These are phyloP conservation scores for Trametes pubescens DNA, from an alignment of 1,284 basidiomycete genomes.

Conservation along the genomic window DNA sequence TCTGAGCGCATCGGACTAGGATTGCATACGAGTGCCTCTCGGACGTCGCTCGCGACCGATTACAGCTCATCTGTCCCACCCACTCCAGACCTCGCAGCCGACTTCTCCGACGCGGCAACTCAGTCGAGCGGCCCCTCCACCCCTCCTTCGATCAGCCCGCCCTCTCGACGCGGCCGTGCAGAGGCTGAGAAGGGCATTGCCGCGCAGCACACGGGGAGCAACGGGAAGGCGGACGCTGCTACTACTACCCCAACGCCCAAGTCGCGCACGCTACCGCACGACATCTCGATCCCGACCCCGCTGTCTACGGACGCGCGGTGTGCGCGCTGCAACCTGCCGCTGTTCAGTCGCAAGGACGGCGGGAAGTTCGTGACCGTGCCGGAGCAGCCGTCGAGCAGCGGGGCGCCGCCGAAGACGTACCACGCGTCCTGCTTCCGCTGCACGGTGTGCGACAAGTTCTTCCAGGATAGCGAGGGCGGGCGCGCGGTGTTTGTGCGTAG, in stretches of 20 bases:
- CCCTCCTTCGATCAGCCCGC: conserved; percentile 53
- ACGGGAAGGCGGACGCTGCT: conserved; percentile 22
- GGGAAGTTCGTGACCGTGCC: conserved; percentile 76
- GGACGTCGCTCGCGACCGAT: conserved; percentile 35
- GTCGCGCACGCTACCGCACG: conserved; percentile 32
- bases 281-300: conserved; percentile 36
- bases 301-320: conserved; percentile 48
- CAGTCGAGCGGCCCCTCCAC: conserved; percentile 65
- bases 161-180: conserved; percentile 29
- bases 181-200: conserved; percentile 19
- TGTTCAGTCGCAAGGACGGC: conserved; percentile 63
- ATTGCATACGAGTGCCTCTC: conserved; percentile 29
- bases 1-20: conserved; percentile 27
- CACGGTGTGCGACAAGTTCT: conserved; percentile 65
- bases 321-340: conserved; percentile 61
- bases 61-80: conserved; percentile 48
- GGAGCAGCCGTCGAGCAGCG: conserved; percentile 52
- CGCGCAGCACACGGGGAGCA: conserved; percentile 16
- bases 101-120: conserved; percentile 64
- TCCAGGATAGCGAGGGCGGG: conserved; percentile 66
- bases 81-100: conserved; percentile 69
- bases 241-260: conserved; percentile 37
- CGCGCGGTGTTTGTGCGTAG: conserved; percentile 73
- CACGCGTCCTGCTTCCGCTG: conserved; percentile 81
- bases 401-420: conserved; percentile 61